Evolutionary conservation across 2,329 filamentous ascomycete species (phyloP).

Genomic region (Fusarium proliferatum): DNA sequence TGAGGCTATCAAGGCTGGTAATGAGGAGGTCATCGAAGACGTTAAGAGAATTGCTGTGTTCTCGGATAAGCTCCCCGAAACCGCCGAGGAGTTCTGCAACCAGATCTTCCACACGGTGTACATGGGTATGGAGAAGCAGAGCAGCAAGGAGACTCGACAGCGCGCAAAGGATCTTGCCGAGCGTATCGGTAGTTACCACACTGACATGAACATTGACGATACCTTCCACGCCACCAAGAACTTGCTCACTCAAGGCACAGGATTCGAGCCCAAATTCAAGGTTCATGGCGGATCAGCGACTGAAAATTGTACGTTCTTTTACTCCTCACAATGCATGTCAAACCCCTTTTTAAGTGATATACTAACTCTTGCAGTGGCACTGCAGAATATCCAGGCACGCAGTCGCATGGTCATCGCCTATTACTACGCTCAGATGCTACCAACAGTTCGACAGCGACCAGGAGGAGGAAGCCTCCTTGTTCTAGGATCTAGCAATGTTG

Average conservation of each 20-base stretch:
- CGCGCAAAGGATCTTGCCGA: slow-evolving; percentile 70
- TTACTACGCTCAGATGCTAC: slow-evolving; percentile 53
- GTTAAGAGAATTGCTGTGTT: slow-evolving; percentile 43
- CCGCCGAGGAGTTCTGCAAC: slow-evolving; percentile 67
- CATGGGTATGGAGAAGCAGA: slow-evolving; percentile 78
- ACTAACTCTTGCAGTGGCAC: slow-evolving; percentile 19
- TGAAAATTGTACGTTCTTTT: slow-evolving; percentile 53
- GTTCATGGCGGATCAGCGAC: slow-evolving; percentile 66
- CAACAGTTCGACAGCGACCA: slow-evolving; percentile 36
- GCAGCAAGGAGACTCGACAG: slow-evolving; percentile 72
- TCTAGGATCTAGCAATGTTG: slow-evolving; percentile 46
- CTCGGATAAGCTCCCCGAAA: slow-evolving; percentile 56
- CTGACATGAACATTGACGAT: slow-evolving; percentile 78
- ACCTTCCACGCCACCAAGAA: slow-evolving; percentile 64
- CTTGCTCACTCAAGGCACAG: slow-evolving; percentile 67
- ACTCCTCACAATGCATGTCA: too few species aligned
- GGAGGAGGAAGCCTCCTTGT: slow-evolving; percentile 44
- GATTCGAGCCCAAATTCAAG: slow-evolving; percentile 62
- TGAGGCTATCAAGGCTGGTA: slow-evolving; percentile 27
- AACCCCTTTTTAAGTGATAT: slow-evolving; percentile 46
- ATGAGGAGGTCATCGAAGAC: slow-evolving; percentile 52
- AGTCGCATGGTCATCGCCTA: slow-evolving; percentile 30
- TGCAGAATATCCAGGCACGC: slow-evolving; percentile 29
- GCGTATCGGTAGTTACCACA: slow-evolving; percentile 77
- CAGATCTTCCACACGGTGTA: slow-evolving; percentile 46